These are phyloP conservation scores for Pistacia integerrima DNA, from an alignment of 345 rosid species.

Conservation along the genomic window DNA sequence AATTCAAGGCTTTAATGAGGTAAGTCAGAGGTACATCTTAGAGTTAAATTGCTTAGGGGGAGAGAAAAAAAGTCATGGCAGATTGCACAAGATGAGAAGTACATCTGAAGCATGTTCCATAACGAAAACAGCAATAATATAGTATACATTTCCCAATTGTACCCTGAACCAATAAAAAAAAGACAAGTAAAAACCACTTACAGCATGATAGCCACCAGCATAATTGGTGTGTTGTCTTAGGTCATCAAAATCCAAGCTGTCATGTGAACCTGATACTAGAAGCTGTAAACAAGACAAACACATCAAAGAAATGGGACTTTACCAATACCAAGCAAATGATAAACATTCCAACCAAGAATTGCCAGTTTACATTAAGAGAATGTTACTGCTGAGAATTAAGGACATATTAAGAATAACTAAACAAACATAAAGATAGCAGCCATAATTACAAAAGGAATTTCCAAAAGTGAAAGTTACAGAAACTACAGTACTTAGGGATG, in stretches of 20 bases:
- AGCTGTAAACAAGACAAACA: conserved; percentile 55
- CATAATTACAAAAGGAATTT: neutral
- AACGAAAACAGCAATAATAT: conserved; percentile 1
- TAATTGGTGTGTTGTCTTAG: conserved; percentile 75
- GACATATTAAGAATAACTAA: neutral
- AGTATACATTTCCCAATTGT: neutral
- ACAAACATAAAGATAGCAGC: neutral
- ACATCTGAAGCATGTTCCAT: conserved; percentile 9
- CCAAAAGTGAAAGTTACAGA: neutral
- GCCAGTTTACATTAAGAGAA: neutral
- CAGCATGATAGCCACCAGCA: conserved; percentile 87
- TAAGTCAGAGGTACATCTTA: neutral
- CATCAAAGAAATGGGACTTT: conserved; percentile 13
- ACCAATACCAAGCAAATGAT: neutral
- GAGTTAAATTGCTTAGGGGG: neutral
- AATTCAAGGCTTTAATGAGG: neutral
- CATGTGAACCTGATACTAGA: conserved; percentile 94
- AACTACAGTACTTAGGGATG: too few relatives aligned
- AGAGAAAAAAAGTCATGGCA: neutral
- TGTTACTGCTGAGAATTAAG: neutral
- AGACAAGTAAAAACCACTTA: conserved; percentile 34
- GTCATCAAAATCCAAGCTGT: conserved; percentile 96
- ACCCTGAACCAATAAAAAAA: neutral
- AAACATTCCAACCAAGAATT: neutral
- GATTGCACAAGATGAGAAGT: neutral